Percentiles rank a stretch among this genome's conserved stretches.
phyloP scores from a whole-genome alignment of 495 filamentous ascomycete species.

The Aspergillus sclerotioniger region DNA sequence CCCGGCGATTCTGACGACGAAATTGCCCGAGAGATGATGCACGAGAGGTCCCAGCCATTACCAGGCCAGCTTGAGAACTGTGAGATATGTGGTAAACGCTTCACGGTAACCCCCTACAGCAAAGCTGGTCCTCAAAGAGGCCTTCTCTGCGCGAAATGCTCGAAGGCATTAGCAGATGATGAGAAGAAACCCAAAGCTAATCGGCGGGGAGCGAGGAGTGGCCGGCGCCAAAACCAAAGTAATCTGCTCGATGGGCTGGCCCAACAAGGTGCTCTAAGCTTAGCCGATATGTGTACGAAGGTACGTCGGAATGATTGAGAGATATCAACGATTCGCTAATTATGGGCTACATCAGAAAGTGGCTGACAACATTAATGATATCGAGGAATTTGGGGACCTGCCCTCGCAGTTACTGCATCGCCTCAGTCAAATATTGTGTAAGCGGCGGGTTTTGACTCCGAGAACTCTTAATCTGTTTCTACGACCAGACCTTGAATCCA shows the following conservation, averaged over 20 bases:
- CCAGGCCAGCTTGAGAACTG: slow-evolving; percentile 91
- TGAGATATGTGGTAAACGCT: slow-evolving; percentile 79
- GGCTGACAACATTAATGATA: slow-evolving; percentile 74
- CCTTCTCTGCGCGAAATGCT: slow-evolving; percentile 79
- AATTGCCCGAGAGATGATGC: slow-evolving; percentile 53
- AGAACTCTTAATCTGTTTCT: slow-evolving; percentile 74
- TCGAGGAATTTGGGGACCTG: slow-evolving; percentile 81
- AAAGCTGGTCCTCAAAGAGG: slow-evolving; percentile 79
- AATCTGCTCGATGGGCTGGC: slow-evolving; percentile 73
- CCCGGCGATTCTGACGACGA: slow-evolving; percentile 50
- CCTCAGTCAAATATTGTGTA: slow-evolving; percentile 77
- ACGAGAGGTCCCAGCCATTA: slow-evolving; percentile 60
- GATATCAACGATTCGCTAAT: neutral
- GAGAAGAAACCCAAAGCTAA: slow-evolving; percentile 60
- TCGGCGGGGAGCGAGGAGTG: slow-evolving; percentile 50
- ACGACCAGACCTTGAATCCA: slow-evolving; percentile 58
- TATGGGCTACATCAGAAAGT: slow-evolving; percentile 53
- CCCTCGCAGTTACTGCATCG: slow-evolving; percentile 65
- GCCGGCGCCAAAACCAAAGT: slow-evolving; percentile 71
- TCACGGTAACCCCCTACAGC: slow-evolving; percentile 90
- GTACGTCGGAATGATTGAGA: slow-evolving; percentile 23
- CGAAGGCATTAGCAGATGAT: slow-evolving; percentile 68
- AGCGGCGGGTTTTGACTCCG: slow-evolving; percentile 68
- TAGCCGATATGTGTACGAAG: slow-evolving; percentile 78
- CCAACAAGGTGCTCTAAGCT: slow-evolving; percentile 63